These are phyloP conservation scores for Solanum tacnaense DNA, from an alignment of 257 asterid species.

Conservation along the genomic window DNA sequence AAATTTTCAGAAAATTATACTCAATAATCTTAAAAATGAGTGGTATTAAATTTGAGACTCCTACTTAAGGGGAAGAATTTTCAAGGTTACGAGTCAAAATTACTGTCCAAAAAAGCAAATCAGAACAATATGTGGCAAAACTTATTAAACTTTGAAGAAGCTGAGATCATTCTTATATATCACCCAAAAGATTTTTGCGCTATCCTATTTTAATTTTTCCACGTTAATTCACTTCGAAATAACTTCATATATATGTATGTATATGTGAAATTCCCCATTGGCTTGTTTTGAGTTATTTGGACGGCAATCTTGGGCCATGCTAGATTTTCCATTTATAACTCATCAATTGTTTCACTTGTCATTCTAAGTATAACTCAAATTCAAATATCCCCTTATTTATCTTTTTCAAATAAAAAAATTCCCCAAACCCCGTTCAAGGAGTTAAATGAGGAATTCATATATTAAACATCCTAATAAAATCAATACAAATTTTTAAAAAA, in stretches of 20 bases:
- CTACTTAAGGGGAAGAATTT: neutral
- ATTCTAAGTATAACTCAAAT: neutral
- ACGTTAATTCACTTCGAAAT: neutral
- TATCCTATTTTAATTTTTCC: neutral
- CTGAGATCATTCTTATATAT: neutral
- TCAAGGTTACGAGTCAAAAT: no score
- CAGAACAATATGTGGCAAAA: neutral
- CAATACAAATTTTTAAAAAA: neutral
- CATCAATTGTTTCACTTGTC: neutral
- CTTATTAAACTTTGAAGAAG: neutral
- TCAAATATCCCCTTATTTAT: neutral
- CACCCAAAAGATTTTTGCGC: neutral
- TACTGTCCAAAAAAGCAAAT: neutral
- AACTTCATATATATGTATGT: neutral
- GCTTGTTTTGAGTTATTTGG: neutral
- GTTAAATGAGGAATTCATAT: neutral
- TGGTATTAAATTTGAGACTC: neutral
- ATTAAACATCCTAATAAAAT: neutral
- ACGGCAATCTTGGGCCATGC: neutral
- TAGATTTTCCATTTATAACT: neutral
- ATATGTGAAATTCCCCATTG: neutral
- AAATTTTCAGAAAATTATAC: no score
- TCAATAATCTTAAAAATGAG: neutral
- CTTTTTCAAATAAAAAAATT: neutral
- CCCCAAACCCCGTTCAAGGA: neutral